A percentile compares a stretch with the other conserved stretches of the same genome.
phyloP scores from a whole-genome alignment of 257 asterid species.

The Rauvolfia tetraphylla region DNA sequence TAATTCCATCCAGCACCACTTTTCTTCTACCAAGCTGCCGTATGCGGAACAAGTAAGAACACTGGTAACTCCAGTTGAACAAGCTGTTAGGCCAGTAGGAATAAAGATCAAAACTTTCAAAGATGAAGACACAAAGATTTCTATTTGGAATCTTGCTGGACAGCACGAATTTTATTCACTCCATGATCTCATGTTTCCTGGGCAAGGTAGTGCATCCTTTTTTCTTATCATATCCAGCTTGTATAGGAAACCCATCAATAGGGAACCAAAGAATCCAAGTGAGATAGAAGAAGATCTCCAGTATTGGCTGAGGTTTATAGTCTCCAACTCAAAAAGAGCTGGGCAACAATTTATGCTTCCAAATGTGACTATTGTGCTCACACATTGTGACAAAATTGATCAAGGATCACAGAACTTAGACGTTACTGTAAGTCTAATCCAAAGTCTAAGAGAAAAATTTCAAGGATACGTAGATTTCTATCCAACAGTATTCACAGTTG shows the following conservation, averaged over 20 bases:
- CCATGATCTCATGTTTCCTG: slow-evolving; percentile 83
- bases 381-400: slow-evolving; percentile 66
- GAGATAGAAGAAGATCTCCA: slow-evolving; percentile 78
- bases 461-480: slow-evolving; percentile 62
- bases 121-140: slow-evolving; percentile 66
- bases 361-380: slow-evolving; percentile 66
- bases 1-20: slow-evolving; percentile 51
- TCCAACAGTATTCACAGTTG: slow-evolving; percentile 82
- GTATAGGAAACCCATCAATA: slow-evolving; percentile 53
- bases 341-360: slow-evolving; percentile 75
- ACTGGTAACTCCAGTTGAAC: slow-evolving; percentile 78
- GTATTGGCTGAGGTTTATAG: slow-evolving; percentile 74
- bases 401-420: slow-evolving; percentile 47
- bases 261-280: slow-evolving; percentile 42
- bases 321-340: slow-evolving; percentile 70
- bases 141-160: slow-evolving; percentile 78
- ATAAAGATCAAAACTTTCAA: slow-evolving; percentile 56
- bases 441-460: slow-evolving; percentile 55
- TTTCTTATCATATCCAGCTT: slow-evolving; percentile 62
- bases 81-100: slow-evolving; percentile 53
- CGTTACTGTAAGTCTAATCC: slow-evolving; percentile 39
- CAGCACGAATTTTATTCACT: slow-evolving; percentile 62
- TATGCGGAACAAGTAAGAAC: slow-evolving; percentile 59
- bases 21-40: slow-evolving; percentile 53
- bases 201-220: slow-evolving; percentile 66